These are phyloP conservation scores for Datisca glomerata DNA, from an alignment of 306 rosid genomes.

Conservation along the genomic window DNA sequence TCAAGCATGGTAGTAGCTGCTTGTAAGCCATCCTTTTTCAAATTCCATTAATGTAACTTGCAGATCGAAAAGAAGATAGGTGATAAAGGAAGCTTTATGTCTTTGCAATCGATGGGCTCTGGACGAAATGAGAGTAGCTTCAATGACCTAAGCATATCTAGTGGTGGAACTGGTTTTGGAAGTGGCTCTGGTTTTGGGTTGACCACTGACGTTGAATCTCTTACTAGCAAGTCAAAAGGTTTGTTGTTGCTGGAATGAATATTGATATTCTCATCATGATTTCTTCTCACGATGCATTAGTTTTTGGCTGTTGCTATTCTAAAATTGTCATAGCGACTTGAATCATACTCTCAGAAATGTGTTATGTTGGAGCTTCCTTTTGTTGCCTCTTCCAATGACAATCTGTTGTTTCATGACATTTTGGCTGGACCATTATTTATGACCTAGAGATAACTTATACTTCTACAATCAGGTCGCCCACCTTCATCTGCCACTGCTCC, in stretches of 20 bases:
- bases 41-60: conserved; percentile 11
- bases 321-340: too few relatives aligned
- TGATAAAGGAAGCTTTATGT: conserved; percentile 65
- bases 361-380: too few relatives aligned
- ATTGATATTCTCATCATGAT: too few relatives aligned
- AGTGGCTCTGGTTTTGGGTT: conserved; percentile 72
- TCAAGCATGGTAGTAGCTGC: too few relatives aligned
- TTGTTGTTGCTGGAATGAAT: too few relatives aligned
- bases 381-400: background rate
- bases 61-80: conserved; percentile 81
- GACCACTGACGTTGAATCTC: conserved; percentile 53
- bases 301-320: too few relatives aligned
- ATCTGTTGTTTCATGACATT: background rate
- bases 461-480: conserved; percentile 43
- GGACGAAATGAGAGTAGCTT: conserved; percentile 68
- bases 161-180: conserved; percentile 68
- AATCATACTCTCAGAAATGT: too few relatives aligned
- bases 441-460: conserved; percentile 5
- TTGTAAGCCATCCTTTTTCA: conserved; percentile 3
- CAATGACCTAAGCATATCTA: conserved; percentile 60
- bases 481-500: conserved; percentile 77
- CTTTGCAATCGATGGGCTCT: conserved; percentile 64
- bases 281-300: too few relatives aligned
- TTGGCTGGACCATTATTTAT: background rate
- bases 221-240: conserved; percentile 73